phyloP scores from a whole-genome alignment of 2,329 filamentous ascomycete species.

The Ophiostoma pallidulum region DNA sequence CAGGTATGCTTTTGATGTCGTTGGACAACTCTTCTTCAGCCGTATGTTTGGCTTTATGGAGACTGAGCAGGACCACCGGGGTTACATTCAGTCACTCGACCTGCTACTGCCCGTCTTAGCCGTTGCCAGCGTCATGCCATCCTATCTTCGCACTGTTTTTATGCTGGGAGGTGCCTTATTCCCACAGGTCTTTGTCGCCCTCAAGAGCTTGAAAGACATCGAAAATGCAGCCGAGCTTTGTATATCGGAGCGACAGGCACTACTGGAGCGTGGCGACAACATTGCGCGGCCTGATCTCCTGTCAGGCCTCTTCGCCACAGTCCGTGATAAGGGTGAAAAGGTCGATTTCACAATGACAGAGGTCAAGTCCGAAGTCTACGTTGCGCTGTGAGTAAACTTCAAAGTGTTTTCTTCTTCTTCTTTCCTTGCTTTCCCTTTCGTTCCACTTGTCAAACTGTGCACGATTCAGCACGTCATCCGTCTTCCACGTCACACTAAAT shows the following conservation, averaged over 20 bases:
- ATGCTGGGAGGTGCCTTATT: background rate
- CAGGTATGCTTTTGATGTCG: background rate
- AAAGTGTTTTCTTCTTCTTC: too few species aligned
- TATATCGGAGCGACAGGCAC: background rate
- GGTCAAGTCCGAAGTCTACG: slow-evolving; percentile 1
- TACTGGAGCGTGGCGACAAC: background rate
- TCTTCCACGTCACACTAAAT: too few species aligned
- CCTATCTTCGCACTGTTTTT: background rate
- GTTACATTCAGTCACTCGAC: background rate
- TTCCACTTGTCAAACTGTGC: too few species aligned
- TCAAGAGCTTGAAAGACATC: background rate
- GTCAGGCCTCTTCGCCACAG: background rate
- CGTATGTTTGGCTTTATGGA: slow-evolving; percentile 3
- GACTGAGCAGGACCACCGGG: background rate
- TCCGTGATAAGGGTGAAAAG: background rate
- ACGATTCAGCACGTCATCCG: too few species aligned
- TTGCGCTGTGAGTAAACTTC: too few species aligned
- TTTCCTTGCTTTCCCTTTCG: too few species aligned
- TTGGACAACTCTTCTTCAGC: background rate
- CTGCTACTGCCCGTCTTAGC: background rate
- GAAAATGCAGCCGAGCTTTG: background rate
- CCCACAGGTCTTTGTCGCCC: background rate
- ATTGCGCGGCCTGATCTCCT: background rate
- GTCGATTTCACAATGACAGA: background rate
- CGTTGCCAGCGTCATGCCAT: background rate